Evolutionary conservation across 257 asterid species (phyloP).

Genomic region (Solanum rostratum): DNA sequence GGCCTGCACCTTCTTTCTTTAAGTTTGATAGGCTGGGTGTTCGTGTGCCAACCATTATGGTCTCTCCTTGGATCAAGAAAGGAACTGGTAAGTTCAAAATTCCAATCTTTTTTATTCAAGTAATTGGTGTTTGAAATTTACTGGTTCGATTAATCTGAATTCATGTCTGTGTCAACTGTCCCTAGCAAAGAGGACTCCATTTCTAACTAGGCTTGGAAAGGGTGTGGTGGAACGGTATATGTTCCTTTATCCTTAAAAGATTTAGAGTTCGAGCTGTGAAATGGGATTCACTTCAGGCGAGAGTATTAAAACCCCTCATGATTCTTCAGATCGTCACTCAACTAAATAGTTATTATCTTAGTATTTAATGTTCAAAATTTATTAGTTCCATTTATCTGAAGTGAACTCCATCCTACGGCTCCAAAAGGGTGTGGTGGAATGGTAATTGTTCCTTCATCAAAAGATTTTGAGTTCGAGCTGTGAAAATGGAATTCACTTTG

Average conservation of each 20-base stretch:
- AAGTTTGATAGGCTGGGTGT: constrained; percentile 88
- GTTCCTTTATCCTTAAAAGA: too few species aligned
- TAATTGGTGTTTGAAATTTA: neutral
- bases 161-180: neutral
- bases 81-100: constrained; percentile 44
- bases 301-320: too few species aligned
- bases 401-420: neutral
- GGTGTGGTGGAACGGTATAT: too few species aligned
- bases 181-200: neutral
- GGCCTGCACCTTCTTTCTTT: constrained; percentile 69
- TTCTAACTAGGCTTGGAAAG: too few species aligned
- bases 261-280: too few species aligned
- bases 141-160: neutral
- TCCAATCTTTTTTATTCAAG: neutral
- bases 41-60: constrained; percentile 85
- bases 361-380: neutral
- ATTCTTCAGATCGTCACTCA: too few species aligned
- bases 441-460: neutral
- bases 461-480: neutral
- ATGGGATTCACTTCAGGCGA: too few species aligned
- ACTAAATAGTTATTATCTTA: too few species aligned
- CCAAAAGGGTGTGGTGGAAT: neutral
- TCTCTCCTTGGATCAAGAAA: constrained; percentile 89
- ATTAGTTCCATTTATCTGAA: neutral
- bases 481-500: neutral